Evolutionary conservation across 106 monocot genomes (phyloP), one percentile per base, ranked within the genome.

Genomic region (Agapanthus africanus): DNA sequence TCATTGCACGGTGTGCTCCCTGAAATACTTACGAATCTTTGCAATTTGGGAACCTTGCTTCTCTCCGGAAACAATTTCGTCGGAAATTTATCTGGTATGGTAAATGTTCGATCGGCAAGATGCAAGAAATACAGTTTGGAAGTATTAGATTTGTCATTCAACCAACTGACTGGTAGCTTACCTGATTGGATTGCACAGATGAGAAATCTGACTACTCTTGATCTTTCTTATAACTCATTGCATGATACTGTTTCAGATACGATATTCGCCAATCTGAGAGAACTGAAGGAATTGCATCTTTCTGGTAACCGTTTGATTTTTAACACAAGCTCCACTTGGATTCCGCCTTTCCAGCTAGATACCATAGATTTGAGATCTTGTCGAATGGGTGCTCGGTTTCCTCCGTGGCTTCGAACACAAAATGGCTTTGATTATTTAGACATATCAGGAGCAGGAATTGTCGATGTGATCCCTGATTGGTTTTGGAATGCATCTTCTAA

Each of bases 401-500:
- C 65, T 25, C 40, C 37, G 35, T 67, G 77, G 77, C 71, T 78
- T 3, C 19, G 19, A 18, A 71, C 9, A 4, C 71, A 66, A 19
- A 36, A 2, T 2, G 37, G 10, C 14, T 15, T 65, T 3, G 8
- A 0, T 4, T n/a, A 13, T 10, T 14, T 78, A 1, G 49, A 41
- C 26, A 37, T 78, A 15, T 66, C 77, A 0, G 13, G 26, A 23
- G 38, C 65, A 11, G 65, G 66, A 32, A 71, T 78, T 16, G 40
- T 56, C 15, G 77, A 59, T 66, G 14, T 27, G 0, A 26, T 78
- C 21, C 77, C 77, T 5, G 7, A 65, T 31, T 76, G 76, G 76
- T 76, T 76, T 34, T 76, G 76, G 76, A 50, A 62, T 22, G 7
- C 60, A 11, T 14, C 56, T 33, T 39, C 31, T 14, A 6, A n/a